Conservation (phyloP, 2,329 filamentous ascomycete species). For the Fusarium continuum region DNA sequence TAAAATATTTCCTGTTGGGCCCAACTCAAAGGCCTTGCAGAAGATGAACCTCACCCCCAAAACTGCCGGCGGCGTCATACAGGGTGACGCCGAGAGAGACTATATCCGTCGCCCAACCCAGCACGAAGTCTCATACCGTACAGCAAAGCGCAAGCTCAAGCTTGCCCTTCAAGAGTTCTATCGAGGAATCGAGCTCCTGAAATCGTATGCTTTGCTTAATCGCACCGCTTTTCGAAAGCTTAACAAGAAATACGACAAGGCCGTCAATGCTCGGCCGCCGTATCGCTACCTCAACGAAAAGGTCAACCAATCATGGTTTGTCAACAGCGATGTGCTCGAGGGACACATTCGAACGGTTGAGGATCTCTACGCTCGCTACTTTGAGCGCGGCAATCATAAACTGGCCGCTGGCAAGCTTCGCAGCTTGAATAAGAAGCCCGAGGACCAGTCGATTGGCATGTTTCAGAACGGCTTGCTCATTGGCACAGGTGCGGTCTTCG, state of each 20-base stretch:
- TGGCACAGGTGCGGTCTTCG: constrained; percentile 72
- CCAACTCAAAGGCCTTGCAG: constrained; percentile 68
- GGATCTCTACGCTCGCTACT: constrained; percentile 93
- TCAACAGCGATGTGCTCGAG: constrained; percentile 86
- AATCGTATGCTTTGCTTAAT: constrained; percentile 90
- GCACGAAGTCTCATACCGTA: constrained; percentile 78
- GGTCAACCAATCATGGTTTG: constrained; percentile 90
- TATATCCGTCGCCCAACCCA: constrained; percentile 60
- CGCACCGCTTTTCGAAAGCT: constrained; percentile 95
- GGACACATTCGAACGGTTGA: constrained; percentile 82
- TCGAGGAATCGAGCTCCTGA: constrained; percentile 87
- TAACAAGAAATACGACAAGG: constrained; percentile 99
- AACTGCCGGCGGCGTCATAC: constrained; percentile 44
- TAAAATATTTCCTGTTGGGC: constrained; percentile 64
- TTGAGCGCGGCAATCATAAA: constrained; percentile 93
- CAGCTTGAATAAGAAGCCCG: constrained; percentile 68
- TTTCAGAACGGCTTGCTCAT: constrained; percentile 73
- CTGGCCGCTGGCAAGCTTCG: constrained; percentile 88
- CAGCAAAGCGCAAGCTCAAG: constrained; percentile 92
- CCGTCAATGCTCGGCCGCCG: constrained; percentile 78
- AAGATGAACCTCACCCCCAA: constrained; percentile 62
- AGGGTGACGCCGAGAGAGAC: constrained; percentile 53
- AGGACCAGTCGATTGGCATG: constrained; percentile 64
- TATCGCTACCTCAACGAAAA: constrained; percentile 89
- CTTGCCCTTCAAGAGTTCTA: constrained; percentile 93